A percentile compares a stretch with the other conserved stretches of the same genome.
Evolutionary conservation across 2,329 filamentous ascomycete species (phyloP).

Genomic region (Pseudogymnoascus sp.): DNA sequence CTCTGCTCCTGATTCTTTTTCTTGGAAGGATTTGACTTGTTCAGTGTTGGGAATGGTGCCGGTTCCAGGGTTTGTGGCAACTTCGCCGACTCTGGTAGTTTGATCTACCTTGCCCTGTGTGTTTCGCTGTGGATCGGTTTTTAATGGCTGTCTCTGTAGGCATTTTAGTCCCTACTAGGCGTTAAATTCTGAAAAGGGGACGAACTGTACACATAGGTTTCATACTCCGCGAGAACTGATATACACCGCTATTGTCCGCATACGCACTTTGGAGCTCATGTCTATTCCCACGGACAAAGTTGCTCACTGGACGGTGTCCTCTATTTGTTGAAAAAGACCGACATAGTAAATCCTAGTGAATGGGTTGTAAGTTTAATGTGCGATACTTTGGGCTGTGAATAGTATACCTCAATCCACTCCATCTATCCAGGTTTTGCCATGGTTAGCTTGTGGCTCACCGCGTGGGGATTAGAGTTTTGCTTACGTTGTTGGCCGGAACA

Average conservation of each 20-base stretch:
- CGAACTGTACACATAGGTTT: neutral
- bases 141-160: neutral
- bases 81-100: neutral
- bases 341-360: neutral
- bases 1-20: neutral
- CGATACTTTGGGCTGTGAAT: neutral
- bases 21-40: neutral
- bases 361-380: neutral
- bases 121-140: neutral
- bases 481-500: neutral
- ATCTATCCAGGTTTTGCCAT: neutral
- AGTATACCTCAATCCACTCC: constrained; percentile 1
- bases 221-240: neutral
- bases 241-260: neutral
- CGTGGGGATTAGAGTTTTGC: neutral
- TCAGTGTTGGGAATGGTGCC: neutral
- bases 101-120: neutral
- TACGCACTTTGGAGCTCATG: neutral
- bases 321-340: constrained; percentile 1
- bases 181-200: neutral
- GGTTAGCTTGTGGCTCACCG: neutral
- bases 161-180: neutral
- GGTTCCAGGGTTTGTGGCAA: neutral
- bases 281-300: neutral
- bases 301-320: neutral